A percentile compares a stretch with the other conserved stretches of the same genome.
Conservation (phyloP, 331 rosid genomes). For the Malus hybrid region DNA sequence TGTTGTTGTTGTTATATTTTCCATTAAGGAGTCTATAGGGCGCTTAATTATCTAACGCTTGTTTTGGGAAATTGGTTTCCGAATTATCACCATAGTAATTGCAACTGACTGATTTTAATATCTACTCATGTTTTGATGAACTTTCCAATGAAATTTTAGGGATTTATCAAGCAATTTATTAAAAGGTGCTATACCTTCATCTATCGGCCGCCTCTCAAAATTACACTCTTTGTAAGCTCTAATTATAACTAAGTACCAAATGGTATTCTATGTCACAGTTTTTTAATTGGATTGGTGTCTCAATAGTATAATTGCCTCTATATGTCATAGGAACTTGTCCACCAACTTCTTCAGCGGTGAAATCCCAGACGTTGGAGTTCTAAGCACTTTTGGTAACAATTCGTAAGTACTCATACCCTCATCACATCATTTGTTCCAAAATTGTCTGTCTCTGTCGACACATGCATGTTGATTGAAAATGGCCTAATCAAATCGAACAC, state of each 20-base stretch:
- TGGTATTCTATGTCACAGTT: not conserved
- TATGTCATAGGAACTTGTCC: slow-evolving; percentile 69
- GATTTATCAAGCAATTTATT: slow-evolving; percentile 79
- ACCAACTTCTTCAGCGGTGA: slow-evolving; percentile 81
- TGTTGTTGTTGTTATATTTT: not conserved
- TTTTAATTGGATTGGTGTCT: not conserved
- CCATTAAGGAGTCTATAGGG: not conserved
- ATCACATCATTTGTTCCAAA: too few relatives aligned
- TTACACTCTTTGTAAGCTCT: slow-evolving; percentile 53
- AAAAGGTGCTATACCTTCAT: slow-evolving; percentile 85
- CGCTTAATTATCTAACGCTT: not conserved
- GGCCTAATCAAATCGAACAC: not conserved
- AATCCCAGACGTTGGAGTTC: slow-evolving; percentile 81
- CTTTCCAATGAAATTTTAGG: slow-evolving; percentile 27
- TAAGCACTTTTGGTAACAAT: slow-evolving; percentile 62
- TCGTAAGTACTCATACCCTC: slow-evolving; percentile 42
- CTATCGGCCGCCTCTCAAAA: slow-evolving; percentile 66
- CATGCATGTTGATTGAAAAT: not conserved
- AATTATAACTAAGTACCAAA: not conserved
- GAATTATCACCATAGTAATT: not conserved
- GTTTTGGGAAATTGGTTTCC: not conserved
- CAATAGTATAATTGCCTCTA: not conserved
- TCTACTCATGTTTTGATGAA: not conserved
- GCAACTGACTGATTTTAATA: not conserved
- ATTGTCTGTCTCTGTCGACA: not conserved